Percentiles rank a stretch among this genome's conserved stretches.
phyloP scores from a whole-genome alignment of 768 basidiomycete species.

The Leccinellum albellum region DNA sequence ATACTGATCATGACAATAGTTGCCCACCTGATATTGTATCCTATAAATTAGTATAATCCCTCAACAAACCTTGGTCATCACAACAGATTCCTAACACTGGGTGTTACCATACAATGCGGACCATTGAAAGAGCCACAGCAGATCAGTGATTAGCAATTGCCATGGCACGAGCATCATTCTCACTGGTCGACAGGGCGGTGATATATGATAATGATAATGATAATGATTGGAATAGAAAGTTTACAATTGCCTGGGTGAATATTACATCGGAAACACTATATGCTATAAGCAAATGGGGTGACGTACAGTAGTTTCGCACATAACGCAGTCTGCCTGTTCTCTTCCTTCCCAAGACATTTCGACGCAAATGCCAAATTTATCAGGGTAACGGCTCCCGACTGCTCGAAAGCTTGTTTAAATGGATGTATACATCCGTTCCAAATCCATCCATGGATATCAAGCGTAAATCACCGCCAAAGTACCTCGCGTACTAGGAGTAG shows the following conservation, averaged over 20 bases:
- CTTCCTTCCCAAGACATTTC: neutral
- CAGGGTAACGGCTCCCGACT: constrained; percentile 26
- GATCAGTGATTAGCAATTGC: neutral
- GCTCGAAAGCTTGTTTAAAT: constrained; percentile 79
- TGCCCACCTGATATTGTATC: too few species aligned
- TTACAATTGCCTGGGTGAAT: neutral
- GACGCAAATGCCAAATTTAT: neutral
- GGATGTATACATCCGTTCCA: constrained; percentile 92
- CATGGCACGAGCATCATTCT: neutral
- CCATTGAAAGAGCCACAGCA: neutral
- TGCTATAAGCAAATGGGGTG: neutral
- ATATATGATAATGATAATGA: neutral
- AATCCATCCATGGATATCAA: constrained; percentile 99
- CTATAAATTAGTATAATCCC: too few species aligned
- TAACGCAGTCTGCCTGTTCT: neutral
- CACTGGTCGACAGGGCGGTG: neutral
- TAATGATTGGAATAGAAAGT: constrained; percentile 3
- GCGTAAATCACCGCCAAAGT: constrained; percentile 90
- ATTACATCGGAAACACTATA: neutral
- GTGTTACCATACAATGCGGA: neutral
- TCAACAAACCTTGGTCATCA: too few species aligned
- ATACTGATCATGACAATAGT: too few species aligned
- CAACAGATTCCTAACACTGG: neutral
- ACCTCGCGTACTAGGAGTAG: constrained; percentile 73
- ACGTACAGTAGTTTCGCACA: constrained; percentile 1